These are phyloP conservation scores for Rosa lucieae DNA, from an alignment of 306 rosid genomes.

Conservation along the genomic window DNA sequence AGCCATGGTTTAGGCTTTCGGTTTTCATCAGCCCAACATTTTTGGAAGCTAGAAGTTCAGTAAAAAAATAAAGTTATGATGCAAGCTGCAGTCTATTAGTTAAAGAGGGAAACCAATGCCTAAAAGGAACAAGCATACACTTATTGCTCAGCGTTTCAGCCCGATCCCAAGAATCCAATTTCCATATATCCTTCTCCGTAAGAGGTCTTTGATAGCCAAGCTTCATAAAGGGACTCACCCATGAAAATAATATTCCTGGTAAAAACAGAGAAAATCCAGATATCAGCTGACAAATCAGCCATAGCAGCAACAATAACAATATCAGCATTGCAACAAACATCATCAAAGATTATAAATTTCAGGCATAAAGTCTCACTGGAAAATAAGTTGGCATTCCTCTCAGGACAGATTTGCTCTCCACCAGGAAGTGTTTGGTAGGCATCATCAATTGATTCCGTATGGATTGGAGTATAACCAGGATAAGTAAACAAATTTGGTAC, in stretches of 20 bases:
- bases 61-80: too few species aligned
- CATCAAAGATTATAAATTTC: too few species aligned
- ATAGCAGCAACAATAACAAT: too few species aligned
- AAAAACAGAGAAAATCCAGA: too few species aligned
- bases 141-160: slow-evolving; percentile 66
- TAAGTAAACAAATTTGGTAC: slow-evolving; percentile 77
- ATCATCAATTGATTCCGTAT: slow-evolving; percentile 43
- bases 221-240: slow-evolving; percentile 81
- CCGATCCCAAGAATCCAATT: slow-evolving; percentile 80
- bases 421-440: slow-evolving; percentile 83
- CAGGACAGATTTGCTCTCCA: slow-evolving; percentile 80
- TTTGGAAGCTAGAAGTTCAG: too few species aligned
- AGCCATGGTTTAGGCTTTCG: too few species aligned
- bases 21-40: too few species aligned
- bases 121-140: slow-evolving; percentile 36
- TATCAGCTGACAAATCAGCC: too few species aligned
- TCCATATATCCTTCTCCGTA: slow-evolving; percentile 88
- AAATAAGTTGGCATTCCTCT: slow-evolving; percentile 53
- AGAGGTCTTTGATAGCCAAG: slow-evolving; percentile 78
- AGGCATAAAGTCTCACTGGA: slow-evolving; percentile 56
- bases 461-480: slow-evolving; percentile 72
- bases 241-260: slow-evolving; percentile 59
- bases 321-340: too few species aligned
- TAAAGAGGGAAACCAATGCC: slow-evolving; percentile 3
- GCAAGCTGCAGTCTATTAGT: too few species aligned